These are phyloP conservation scores for Hyaloscypha finlandica DNA, from an alignment of 495 filamentous ascomycete genomes.

Conservation along the genomic window DNA sequence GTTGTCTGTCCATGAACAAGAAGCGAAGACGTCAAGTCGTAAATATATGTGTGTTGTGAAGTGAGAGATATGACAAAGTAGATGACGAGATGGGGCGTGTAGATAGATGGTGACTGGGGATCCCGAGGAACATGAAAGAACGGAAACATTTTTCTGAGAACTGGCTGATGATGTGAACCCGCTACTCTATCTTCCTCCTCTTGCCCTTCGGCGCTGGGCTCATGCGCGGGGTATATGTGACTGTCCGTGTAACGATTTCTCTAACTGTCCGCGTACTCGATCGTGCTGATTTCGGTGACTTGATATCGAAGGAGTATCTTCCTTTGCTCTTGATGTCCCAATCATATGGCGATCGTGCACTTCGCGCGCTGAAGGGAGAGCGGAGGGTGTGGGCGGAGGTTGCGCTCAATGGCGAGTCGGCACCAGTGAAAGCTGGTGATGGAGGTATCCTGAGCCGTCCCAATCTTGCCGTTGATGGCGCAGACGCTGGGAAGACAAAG, in stretches of 20 bases:
- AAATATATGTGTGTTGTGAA: slow-evolving; percentile 23
- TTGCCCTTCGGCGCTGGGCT: slow-evolving; percentile 74
- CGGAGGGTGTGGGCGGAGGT: slow-evolving; percentile 27
- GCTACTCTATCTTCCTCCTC: slow-evolving; percentile 65
- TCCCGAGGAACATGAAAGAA: neutral
- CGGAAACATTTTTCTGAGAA: neutral
- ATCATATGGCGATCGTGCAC: slow-evolving; percentile 58
- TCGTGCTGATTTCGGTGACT: slow-evolving; percentile 43
- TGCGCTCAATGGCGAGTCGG: slow-evolving; percentile 46
- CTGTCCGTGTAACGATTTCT: slow-evolving; percentile 74
- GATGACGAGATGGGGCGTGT: neutral
- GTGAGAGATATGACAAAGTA: slow-evolving; percentile 13
- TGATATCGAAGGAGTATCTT: slow-evolving; percentile 42
- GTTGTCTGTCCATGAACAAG: slow-evolving; percentile 26
- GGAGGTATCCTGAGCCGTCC: slow-evolving; percentile 57
- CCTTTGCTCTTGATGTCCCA: slow-evolving; percentile 60
- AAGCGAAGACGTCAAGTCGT: slow-evolving; percentile 30
- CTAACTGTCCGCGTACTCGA: slow-evolving; percentile 58
- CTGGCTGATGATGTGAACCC: neutral
- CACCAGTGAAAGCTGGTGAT: slow-evolving; percentile 55
- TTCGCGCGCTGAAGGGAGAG: slow-evolving; percentile 48
- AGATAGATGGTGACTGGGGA: neutral
- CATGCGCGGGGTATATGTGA: slow-evolving; percentile 72
- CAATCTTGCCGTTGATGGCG: slow-evolving; percentile 49
- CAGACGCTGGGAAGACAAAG: slow-evolving; percentile 51